These are phyloP conservation scores for Hsuehochloa calcarea DNA, from an alignment of 176 grass and related monocot genomes.

Conservation along the genomic window DNA sequence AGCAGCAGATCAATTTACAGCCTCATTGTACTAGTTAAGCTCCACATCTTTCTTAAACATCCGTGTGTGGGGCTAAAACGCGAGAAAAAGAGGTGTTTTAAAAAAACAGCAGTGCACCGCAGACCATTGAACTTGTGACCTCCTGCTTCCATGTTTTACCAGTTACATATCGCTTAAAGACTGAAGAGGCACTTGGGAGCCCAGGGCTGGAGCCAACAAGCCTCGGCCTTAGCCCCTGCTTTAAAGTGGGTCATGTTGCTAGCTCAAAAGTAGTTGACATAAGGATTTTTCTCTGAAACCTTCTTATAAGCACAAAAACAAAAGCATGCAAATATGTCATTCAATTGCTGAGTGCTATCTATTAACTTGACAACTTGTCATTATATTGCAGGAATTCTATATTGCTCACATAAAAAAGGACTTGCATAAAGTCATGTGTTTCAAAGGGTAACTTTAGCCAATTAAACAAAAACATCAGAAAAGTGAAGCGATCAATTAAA, in stretches of 20 bases:
- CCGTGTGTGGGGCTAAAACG: not conserved
- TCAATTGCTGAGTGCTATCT: not conserved
- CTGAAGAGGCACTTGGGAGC: not conserved
- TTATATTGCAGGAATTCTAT: not conserved
- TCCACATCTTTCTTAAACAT: not conserved
- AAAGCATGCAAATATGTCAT: not conserved
- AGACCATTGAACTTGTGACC: not conserved
- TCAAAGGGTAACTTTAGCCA: not conserved
- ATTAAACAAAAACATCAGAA: not conserved
- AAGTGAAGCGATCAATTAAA: not conserved
- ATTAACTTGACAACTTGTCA: not conserved
- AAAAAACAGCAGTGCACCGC: too few relatives aligned
- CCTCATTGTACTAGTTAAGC: not conserved
- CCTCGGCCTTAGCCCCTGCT: not conserved
- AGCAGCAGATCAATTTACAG: not conserved
- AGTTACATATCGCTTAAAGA: not conserved
- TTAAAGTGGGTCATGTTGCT: not conserved
- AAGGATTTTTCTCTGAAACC: not conserved
- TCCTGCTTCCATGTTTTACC: not conserved
- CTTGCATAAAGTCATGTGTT: not conserved
- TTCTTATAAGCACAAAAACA: not conserved
- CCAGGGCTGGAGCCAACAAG: not conserved
- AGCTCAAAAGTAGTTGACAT: not conserved
- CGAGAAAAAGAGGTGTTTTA: not conserved
- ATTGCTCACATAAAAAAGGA: not conserved